A percentile compares a stretch with the other conserved stretches of the same genome.
These are phyloP conservation scores for Suhomyces guaymorum DNA, from an alignment of 1,139 yeast species.

Conservation along the genomic window DNA sequence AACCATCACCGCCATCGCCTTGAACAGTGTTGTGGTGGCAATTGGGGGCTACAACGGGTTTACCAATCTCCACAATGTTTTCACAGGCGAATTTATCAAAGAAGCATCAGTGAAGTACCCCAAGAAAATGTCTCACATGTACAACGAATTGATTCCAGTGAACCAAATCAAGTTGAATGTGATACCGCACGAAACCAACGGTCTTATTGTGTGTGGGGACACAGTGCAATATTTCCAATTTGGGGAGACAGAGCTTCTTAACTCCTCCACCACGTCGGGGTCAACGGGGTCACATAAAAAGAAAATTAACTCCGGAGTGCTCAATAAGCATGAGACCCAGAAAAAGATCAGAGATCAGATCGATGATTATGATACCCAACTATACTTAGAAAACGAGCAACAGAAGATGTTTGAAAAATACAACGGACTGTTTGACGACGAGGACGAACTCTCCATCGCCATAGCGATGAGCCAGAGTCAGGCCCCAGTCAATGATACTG, in stretches of 20 bases:
- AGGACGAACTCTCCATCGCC: constrained; percentile 53
- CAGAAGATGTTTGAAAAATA: constrained; percentile 42
- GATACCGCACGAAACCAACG: constrained; percentile 45
- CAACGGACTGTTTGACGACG: constrained; percentile 41
- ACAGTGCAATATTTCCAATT: constrained; percentile 63
- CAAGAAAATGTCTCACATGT: constrained; percentile 30
- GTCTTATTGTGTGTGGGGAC: constrained; percentile 56
- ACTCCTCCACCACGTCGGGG: constrained; percentile 11
- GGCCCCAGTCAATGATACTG: constrained; percentile 15
- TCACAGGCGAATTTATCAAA: constrained; percentile 57
- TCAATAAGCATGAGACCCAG: constrained; percentile 22
- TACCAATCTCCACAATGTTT: constrained; percentile 60
- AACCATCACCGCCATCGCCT: constrained; percentile 30
- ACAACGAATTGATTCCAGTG: constrained; percentile 38
- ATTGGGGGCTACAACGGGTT: constrained; percentile 67
- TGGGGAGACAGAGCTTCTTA: constrained; percentile 37
- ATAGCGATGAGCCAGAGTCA: constrained; percentile 52
- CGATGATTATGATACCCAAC: constrained; percentile 36
- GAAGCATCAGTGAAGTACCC: constrained; percentile 51
- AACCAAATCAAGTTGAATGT: constrained; percentile 44
- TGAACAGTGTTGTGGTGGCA: constrained; percentile 50
- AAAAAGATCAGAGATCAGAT: constrained; percentile 35
- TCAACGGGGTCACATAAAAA: constrained; percentile 15
- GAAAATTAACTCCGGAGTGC: constrained; percentile 21
- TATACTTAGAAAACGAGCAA: constrained; percentile 17